Evolutionary conservation across 371 early-diverging fungal species (phyloP), one percentile per base, ranked within the genome.

Genomic region (Lichtheimia ramosa): DNA sequence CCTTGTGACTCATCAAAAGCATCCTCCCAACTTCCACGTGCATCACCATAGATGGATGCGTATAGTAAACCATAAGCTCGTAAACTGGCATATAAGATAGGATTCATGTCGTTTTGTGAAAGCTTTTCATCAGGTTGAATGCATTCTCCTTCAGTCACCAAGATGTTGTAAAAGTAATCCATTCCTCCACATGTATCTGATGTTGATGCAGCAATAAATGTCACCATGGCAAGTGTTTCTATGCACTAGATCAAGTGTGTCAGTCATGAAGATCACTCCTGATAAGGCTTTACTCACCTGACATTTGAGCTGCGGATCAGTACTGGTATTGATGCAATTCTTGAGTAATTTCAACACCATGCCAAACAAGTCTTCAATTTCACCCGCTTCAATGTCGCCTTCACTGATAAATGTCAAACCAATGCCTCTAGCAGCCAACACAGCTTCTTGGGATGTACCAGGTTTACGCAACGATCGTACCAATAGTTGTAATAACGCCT

Each of bases 341-440:
- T 82, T 82, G 39, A 84, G 67, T 24, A 73, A 48, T 7, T 76
- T 72, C 15, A 78, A 58, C 12, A 82, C 71, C 58, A 78, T 72
- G 18, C 74, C 72, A 60, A 84, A 88, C 60, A 82, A 71, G 41
- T 70, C 70, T 52, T 85, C 86, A 48, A 83, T 83, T 40, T 78
- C 83, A 14, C 54, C 62, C 14, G 46, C 60, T 4, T 60, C 49
- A 27, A 61, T 58, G 23, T 78, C 82, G 25, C 85, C 89, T 50
- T 87, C 75, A 39, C 77, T 87, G 23, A 88, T 61, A 63, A 89
- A 90, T 20, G 77, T 80, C 6, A 88, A 71, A 8, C 80, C 76
- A 18, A 88, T 77, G 13, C 72, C 87, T 48, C 73, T 69, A 20
- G 80, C 73, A 21, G 89, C 87, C 52, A 84, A 64, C 41, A 77